Percentiles rank a stretch among this genome's conserved stretches.
Evolutionary conservation across 179 eudicot species (phyloP).

Genomic region (Beta corolliflora): DNA sequence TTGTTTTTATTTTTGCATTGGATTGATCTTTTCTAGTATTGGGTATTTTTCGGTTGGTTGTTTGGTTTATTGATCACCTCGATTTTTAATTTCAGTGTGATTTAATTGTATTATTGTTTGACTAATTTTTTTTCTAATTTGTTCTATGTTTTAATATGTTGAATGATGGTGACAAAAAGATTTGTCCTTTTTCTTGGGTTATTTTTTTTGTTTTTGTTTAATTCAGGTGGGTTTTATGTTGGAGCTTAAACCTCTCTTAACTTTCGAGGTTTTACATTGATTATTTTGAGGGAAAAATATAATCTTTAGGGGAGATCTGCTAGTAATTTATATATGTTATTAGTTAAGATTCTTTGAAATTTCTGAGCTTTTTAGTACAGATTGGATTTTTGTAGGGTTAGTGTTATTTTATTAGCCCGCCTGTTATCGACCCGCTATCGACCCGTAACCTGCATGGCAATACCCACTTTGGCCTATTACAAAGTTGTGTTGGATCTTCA

Average conservation of each 20-base stretch:
- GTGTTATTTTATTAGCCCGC: no score
- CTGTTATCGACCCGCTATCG: no score
- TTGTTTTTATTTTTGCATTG: neutral
- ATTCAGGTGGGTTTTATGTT: neutral
- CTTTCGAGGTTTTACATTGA: no score
- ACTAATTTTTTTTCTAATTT: neutral
- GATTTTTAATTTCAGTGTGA: neutral
- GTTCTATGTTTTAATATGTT: neutral
- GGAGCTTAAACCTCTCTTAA: neutral
- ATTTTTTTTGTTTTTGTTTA: no score
- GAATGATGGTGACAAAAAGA: neutral
- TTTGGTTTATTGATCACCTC: neutral
- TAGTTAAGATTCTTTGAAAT: neutral
- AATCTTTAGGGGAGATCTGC: neutral
- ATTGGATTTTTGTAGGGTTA: neutral
- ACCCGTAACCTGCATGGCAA: no score
- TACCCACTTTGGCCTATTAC: no score
- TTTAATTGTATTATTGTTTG: neutral
- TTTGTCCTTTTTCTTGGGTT: neutral
- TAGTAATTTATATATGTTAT: neutral
- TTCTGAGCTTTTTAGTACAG: no score
- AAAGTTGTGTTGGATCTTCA: no score
- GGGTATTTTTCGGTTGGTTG: neutral
- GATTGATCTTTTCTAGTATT: neutral
- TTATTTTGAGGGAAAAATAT: neutral